Conservation (phyloP, 2,329 filamentous ascomycete genomes). For the Lachnellula arida region DNA sequence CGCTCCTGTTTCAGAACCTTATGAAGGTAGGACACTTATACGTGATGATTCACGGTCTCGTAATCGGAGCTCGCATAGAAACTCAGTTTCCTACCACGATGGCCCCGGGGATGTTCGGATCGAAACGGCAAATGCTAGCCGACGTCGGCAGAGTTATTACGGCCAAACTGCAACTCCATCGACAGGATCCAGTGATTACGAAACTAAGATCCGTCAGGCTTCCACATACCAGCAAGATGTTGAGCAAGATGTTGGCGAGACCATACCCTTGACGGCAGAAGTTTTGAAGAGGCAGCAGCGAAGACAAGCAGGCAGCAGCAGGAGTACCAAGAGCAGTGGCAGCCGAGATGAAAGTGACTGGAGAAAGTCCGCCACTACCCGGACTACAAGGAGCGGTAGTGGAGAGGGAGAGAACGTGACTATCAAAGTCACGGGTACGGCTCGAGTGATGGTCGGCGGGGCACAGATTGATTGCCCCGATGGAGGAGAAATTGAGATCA, state of each 20-base stretch:
- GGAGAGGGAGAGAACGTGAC: slow-evolving; percentile 55
- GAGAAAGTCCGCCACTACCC: slow-evolving; percentile 56
- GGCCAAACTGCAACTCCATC: slow-evolving; percentile 15
- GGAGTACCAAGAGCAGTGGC: slow-evolving; percentile 55
- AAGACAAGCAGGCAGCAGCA: slow-evolving; percentile 40
- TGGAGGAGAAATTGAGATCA: slow-evolving; percentile 57
- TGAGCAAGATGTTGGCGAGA: slow-evolving; percentile 45
- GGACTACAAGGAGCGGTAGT: slow-evolving; percentile 46
- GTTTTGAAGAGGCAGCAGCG: slow-evolving; percentile 43
- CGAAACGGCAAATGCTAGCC: slow-evolving; percentile 25
- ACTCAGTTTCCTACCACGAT: slow-evolving; percentile 28
- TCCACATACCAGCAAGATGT: slow-evolving; percentile 50
- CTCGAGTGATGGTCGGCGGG: slow-evolving; percentile 51
- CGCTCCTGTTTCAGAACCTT: not conserved
- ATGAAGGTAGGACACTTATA: slow-evolving; percentile 8
- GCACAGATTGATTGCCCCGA: slow-evolving; percentile 55
- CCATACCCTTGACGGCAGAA: slow-evolving; percentile 52
- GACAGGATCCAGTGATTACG: slow-evolving; percentile 32
- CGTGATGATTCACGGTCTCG: slow-evolving; percentile 16
- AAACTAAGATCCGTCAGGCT: slow-evolving; percentile 42
- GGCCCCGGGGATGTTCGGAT: slow-evolving; percentile 15
- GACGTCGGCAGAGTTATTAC: slow-evolving; percentile 27
- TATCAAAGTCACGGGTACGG: slow-evolving; percentile 53
- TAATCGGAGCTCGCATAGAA: slow-evolving; percentile 21
- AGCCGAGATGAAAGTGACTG: slow-evolving; percentile 62